Evolutionary conservation across 2,329 filamentous ascomycete genomes (phyloP), one percentile per base, ranked within the genome.

Genomic region (Pseudonectria foliicola): DNA sequence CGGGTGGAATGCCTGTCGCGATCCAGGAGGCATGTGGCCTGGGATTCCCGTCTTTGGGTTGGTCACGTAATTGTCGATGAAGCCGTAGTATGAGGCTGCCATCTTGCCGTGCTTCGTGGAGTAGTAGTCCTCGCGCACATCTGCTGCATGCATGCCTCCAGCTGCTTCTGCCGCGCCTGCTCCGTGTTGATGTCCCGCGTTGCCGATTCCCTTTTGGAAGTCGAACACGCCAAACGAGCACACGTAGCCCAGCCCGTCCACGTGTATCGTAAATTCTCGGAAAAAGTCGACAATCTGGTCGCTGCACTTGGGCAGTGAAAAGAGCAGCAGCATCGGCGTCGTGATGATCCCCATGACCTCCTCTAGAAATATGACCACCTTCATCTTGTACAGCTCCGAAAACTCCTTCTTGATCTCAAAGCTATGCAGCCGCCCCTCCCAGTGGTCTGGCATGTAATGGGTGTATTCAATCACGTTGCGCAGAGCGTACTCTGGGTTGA

Each of bases 141-240:
- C 83, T 70, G 57, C 44, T 51, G 58, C 35, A 47, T 57, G 40
- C 18, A 21, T 21, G 8, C 18, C 18, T 21, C 18, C 18, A 8
- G 18, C 18, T 21, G 18, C 18, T 8, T 21, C 18, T 21, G 18
- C 18, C 5, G 18, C 18, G 8, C 5, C 18, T 5, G 5, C 18
- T 21, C 39, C 62, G 10, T 60, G 62, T 25, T 57, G 56, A 12
- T 60, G 60, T 33, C 59, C 63, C 4, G 57, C 56, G 16, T 66
- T 64, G 11, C 63, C 65, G 14, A 81, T 70, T 15, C 81, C 84
- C 57, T 88, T 90, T 60, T 94, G 89, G 64, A 96, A 96, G 44
- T 95, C 86, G 52, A 98, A 98, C 25, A 95, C 87, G 3, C 92
- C 92, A 63, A 95, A 96, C 1, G 90, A 95, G 61, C 92, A 98